These are phyloP conservation scores for Wickerhamomyces pijperi DNA, from an alignment of 805 yeast genomes.

Conservation along the genomic window DNA sequence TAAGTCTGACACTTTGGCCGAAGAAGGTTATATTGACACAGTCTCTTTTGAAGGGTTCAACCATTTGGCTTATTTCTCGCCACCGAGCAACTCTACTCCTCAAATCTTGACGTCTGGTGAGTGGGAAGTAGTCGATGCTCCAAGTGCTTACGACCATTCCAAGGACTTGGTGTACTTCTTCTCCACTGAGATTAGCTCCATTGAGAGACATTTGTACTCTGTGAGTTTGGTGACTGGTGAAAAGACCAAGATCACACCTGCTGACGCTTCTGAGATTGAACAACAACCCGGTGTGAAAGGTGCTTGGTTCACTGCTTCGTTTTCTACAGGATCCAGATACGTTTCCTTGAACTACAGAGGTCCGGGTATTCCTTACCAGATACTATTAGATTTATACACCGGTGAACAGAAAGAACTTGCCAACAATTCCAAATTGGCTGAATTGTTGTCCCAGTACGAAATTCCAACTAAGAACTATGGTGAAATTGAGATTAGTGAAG, in stretches of 20 bases:
- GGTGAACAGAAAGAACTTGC: conserved; percentile 22
- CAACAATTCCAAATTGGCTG: conserved; percentile 29
- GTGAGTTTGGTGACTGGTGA: conserved; percentile 41
- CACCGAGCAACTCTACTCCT: conserved; percentile 48
- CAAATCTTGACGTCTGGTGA: conserved; percentile 57
- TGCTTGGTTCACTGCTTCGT: conserved; percentile 63
- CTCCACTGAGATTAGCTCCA: conserved; percentile 68
- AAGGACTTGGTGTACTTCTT: conserved; percentile 44
- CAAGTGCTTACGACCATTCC: conserved; percentile 46
- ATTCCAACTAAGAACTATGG: conserved; percentile 47
- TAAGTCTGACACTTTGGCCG: conserved; percentile 28
- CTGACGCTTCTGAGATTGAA: conserved; percentile 20
- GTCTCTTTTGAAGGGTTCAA: conserved; percentile 48
- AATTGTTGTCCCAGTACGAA: conserved; percentile 31
- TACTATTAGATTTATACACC: conserved; percentile 44
- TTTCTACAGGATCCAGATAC: conserved; percentile 71
- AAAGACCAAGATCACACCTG: conserved; percentile 23
- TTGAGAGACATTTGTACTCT: conserved; percentile 75
- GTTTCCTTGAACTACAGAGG: conserved; percentile 65
- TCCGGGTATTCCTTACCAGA: conserved; percentile 73
- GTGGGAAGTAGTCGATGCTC: conserved; percentile 86
- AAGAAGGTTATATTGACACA: conserved; percentile 77
- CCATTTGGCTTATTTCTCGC: conserved; percentile 80
- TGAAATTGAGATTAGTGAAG: conserved; percentile 37
- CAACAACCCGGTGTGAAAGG: too few species aligned